Base-by-base conservation (phyloP, 2,329 filamentous ascomycete species). In the Ascosphaera pollenicola region DNA sequence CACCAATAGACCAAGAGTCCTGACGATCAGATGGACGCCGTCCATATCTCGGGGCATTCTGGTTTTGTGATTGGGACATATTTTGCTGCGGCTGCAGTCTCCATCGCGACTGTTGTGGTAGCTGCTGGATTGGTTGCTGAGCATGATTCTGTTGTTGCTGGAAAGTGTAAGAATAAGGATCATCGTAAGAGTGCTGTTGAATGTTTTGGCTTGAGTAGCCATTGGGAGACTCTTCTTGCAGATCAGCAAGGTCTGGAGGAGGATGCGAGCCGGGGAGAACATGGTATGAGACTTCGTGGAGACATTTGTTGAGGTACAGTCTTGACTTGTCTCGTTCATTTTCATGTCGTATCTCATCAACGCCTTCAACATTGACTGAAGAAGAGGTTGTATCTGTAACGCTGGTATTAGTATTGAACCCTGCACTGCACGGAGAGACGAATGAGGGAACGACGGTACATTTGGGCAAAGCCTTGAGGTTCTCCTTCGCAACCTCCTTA, bases 211-310 rank as follows among this genome's bases (percentile, higher is more conserved):
- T 64, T 40, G 59, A 51, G 42, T 64, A 67, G 17, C 59, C 52
- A 44, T 61, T 55, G 21, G 59, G 53, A 32, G 61, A 48, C n/a
- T 63, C 56, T 18, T 63, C 61, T 35, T 51, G 53, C 32, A 61
- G 47, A 13, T 73, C 68, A 10, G 28, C 28, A 15, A 31, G 28
- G 28, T 31, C 28, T 15, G 28, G 28, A 16, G 68, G 65, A 38
- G 70, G 67, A 46, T 76, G 70, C 28, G 68, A 63, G 17, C 71
- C 67, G n/a, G 73, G 73, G 37, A 74, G 70, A 26, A 78, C 63
- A 43, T 78, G 68, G 48, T 78, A 78, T 3, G 72, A 70, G 38
- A 78, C 70, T 53, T 78, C 74, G 47, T 76, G 70, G 38, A 75
- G 67, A 50, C 73, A 77, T 55, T 74, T 75, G 41, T 66, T 69